Conservation (phyloP, 805 yeast genomes). For the Metschnikowia corniflorae region DNA sequence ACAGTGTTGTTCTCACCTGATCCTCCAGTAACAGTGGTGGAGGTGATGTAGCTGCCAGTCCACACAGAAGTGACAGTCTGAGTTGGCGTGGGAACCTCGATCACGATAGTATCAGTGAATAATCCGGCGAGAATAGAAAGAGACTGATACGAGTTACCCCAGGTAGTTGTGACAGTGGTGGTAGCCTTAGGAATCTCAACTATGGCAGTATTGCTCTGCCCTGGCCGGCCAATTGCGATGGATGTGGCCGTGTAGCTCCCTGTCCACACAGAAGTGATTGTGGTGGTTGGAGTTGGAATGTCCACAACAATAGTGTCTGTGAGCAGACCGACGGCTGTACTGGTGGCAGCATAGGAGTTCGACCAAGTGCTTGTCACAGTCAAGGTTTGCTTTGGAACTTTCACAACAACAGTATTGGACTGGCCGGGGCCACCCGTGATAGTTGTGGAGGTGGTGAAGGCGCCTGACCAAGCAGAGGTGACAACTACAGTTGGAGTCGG, state of each 20-base stretch:
- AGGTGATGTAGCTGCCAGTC: slow-evolving; percentile 1
- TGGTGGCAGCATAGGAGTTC: background rate
- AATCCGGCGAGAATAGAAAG: slow-evolving; percentile 6
- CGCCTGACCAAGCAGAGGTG: slow-evolving; percentile 11
- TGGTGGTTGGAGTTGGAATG: background rate
- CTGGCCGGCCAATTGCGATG: background rate
- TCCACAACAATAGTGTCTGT: slow-evolving; percentile 1
- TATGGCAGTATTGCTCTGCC: background rate
- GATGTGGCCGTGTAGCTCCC: background rate
- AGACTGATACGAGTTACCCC: background rate
- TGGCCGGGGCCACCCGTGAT: slow-evolving; percentile 2
- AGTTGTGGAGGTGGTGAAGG: slow-evolving; percentile 1
- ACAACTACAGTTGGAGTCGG: slow-evolving; percentile 16
- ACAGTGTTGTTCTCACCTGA: background rate
- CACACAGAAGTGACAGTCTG: slow-evolving; percentile 5
- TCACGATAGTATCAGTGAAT: slow-evolving; percentile 5
- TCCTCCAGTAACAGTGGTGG: slow-evolving; percentile 4
- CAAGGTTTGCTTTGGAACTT: background rate
- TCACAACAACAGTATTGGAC: slow-evolving; percentile 1
- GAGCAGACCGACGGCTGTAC: background rate
- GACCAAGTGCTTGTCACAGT: background rate
- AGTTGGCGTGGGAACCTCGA: slow-evolving; percentile 14
- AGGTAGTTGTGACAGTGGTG: background rate
- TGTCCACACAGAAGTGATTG: background rate
- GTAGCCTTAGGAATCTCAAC: background rate